These are phyloP conservation scores for Fusarium secorum DNA, from an alignment of 2,329 filamentous ascomycete species.

Conservation along the genomic window DNA sequence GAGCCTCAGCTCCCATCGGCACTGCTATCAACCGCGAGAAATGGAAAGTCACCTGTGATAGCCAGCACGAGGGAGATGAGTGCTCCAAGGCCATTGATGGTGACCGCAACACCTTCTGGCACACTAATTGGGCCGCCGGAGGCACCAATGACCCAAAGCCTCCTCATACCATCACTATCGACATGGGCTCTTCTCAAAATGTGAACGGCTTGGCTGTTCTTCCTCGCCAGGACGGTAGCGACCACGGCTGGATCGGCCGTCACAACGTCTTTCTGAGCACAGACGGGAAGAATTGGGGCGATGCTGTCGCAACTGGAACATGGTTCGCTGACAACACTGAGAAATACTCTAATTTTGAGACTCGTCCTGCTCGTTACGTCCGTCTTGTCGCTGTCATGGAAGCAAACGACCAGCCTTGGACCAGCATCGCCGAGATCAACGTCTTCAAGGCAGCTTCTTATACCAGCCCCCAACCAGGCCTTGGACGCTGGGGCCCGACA, in stretches of 20 bases:
- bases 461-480: background rate
- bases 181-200: constrained; percentile 14
- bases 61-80: constrained; percentile 8
- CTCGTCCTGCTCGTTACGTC: constrained; percentile 17
- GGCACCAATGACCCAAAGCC: background rate
- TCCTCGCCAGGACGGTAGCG: constrained; percentile 11
- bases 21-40: constrained; percentile 5
- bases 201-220: constrained; percentile 24
- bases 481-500: constrained; percentile 23
- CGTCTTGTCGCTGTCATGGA: constrained; percentile 13
- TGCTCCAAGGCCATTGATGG: constrained; percentile 27
- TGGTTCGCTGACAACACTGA: constrained; percentile 21
- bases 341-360: constrained; percentile 30
- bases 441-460: constrained; percentile 20
- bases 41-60: constrained; percentile 26
- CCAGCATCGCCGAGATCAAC: constrained; percentile 27
- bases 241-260: constrained; percentile 1
- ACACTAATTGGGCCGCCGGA: background rate
- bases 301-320: constrained; percentile 14
- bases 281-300: constrained; percentile 20
- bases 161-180: constrained; percentile 18
- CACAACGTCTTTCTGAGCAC: constrained; percentile 18
- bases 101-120: constrained; percentile 19
- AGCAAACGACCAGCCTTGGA: constrained; percentile 12
- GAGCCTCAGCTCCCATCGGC: background rate